Evolutionary conservation across 176 grass and related monocot species (phyloP).

Genomic region (Bromus sterilis): DNA sequence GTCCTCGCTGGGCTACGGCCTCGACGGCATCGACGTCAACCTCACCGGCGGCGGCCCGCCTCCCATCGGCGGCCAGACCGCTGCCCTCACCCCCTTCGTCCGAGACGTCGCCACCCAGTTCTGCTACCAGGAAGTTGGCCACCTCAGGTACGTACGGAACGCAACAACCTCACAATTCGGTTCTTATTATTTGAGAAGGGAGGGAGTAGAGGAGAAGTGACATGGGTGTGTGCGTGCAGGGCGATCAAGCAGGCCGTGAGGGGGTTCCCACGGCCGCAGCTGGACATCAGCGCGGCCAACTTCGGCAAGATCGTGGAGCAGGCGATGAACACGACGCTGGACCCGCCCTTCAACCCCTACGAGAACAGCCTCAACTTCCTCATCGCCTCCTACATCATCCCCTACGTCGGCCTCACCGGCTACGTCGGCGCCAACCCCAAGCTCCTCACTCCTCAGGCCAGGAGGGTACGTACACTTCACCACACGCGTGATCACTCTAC

Average conservation of each 20-base stretch:
- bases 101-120: constrained; percentile 66
- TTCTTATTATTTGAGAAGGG: too few relatives aligned
- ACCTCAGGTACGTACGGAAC: constrained; percentile 44
- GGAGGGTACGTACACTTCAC: constrained; percentile 28
- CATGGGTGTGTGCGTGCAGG: constrained; percentile 29
- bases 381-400: constrained; percentile 80
- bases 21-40: constrained; percentile 50
- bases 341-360: constrained; percentile 87
- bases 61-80: constrained; percentile 49
- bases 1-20: constrained; percentile 50
- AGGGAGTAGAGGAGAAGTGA: too few relatives aligned
- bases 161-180: not conserved
- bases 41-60: constrained; percentile 61
- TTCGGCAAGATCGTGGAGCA: constrained; percentile 72
- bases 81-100: constrained; percentile 37
- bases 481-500: constrained; percentile 16
- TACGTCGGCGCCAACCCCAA: constrained; percentile 84
- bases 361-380: constrained; percentile 78
- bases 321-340: constrained; percentile 50
- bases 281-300: constrained; percentile 61
- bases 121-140: constrained; percentile 91
- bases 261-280: constrained; percentile 65
- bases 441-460: constrained; percentile 61
- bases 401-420: constrained; percentile 85
- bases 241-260: constrained; percentile 67